Evolutionary conservation across 2,329 filamentous ascomycete genomes (phyloP).

Genomic region (Epichloe scottii): DNA sequence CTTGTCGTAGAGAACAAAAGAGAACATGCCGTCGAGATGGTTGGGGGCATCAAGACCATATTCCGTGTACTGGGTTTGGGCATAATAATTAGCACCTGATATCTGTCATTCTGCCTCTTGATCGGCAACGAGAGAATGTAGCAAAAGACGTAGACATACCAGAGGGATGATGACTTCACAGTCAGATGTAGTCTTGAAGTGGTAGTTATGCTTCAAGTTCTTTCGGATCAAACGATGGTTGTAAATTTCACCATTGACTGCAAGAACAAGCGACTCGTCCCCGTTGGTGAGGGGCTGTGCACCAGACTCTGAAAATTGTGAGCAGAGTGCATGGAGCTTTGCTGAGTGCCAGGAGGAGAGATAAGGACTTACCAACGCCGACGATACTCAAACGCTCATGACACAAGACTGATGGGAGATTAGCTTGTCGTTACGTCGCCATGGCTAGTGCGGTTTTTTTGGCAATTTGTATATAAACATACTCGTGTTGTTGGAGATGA

Average conservation of each 20-base stretch:
- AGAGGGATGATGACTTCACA: conserved; percentile 98
- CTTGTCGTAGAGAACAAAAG: conserved; percentile 96
- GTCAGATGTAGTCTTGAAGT: conserved; percentile 98
- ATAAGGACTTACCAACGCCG: conserved; percentile 61
- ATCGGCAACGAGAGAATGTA: neutral
- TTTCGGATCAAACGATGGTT: conserved; percentile 96
- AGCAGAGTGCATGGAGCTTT: conserved; percentile 9
- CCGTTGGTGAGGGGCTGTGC: conserved; percentile 91
- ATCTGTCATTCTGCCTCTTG: neutral
- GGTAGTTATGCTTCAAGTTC: conserved; percentile 67
- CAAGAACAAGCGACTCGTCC: conserved; percentile 76
- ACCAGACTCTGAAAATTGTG: conserved; percentile 59
- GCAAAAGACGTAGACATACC: conserved; percentile 38
- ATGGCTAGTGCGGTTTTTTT: no score
- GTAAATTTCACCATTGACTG: conserved; percentile 99
- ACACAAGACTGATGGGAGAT: conserved; percentile 57
- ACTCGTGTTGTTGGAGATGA: conserved; percentile 87
- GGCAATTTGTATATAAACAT: conserved; percentile 22
- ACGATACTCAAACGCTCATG: conserved; percentile 98
- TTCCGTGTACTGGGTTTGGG: conserved; percentile 61
- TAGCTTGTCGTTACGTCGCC: neutral
- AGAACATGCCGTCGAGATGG: conserved; percentile 98
- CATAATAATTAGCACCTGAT: neutral
- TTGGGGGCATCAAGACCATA: conserved; percentile 86
- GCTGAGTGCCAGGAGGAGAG: neutral